A percentile compares a stretch with the other conserved stretches of the same genome.
Evolutionary conservation across 495 filamentous ascomycete species (phyloP).

Genomic region (Neurospora sp.): DNA sequence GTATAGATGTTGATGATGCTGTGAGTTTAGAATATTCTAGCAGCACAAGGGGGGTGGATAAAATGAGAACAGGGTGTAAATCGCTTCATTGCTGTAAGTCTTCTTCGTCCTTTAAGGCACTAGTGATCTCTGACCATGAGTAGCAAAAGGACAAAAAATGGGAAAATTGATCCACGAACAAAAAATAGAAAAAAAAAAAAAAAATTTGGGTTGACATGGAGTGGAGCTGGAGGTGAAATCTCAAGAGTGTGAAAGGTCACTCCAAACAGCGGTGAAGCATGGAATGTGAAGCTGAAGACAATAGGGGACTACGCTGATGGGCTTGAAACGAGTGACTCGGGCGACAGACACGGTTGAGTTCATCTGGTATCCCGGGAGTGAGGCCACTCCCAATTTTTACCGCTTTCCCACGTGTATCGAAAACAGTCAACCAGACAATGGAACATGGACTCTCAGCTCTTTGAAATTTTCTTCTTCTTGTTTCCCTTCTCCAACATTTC

Average conservation of each 20-base stretch:
- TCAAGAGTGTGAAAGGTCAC: background rate
- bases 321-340: background rate
- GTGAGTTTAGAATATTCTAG: no score
- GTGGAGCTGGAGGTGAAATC: background rate
- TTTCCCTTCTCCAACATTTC: background rate
- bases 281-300: background rate
- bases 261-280: background rate
- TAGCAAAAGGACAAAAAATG: no score
- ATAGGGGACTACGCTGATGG: background rate
- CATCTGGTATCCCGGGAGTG: background rate
- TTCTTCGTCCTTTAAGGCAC: no score
- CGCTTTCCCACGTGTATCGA: background rate
- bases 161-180: no score
- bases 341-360: background rate
- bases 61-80: no score
- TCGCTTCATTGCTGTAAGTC: no score
- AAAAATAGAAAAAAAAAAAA: no score
- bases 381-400: background rate
- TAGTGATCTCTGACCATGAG: no score
- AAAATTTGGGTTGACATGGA: no score
- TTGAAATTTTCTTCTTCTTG: background rate
- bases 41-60: no score
- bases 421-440: background rate
- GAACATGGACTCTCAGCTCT: background rate
- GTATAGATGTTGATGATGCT: no score